Conservation (phyloP, 2,329 filamentous ascomycete species). For the Sclerotinia trifoliorum region DNA sequence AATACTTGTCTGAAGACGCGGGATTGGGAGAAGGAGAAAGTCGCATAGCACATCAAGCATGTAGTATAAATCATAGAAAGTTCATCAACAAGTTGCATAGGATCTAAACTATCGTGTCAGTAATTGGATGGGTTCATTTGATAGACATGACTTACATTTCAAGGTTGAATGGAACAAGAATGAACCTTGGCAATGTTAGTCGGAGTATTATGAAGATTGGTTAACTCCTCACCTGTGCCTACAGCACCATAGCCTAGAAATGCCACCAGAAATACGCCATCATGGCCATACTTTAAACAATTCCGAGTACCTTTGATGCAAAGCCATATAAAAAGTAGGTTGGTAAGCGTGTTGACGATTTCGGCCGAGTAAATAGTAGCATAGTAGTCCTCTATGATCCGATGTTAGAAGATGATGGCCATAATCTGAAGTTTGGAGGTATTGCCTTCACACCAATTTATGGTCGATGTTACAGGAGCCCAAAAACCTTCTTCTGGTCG, state of each 20-base stretch:
- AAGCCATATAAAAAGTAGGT: slow-evolving; percentile 76
- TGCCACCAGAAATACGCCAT: slow-evolving; percentile 69
- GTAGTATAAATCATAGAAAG: slow-evolving; percentile 73
- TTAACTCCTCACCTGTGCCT: slow-evolving; percentile 37
- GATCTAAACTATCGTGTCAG: slow-evolving; percentile 47
- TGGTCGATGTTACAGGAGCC: slow-evolving; percentile 40
- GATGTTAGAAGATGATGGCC: slow-evolving; percentile 17
- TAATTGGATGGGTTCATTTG: background rate
- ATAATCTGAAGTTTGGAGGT: slow-evolving; percentile 25
- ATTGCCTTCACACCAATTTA: slow-evolving; percentile 77
- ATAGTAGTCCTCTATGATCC: slow-evolving; percentile 63
- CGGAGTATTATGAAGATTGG: background rate
- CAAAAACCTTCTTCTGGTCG: slow-evolving; percentile 39
- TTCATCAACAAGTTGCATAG: slow-evolving; percentile 70
- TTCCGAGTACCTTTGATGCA: slow-evolving; percentile 72
- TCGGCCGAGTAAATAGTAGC: slow-evolving; percentile 74
- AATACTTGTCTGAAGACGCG: slow-evolving; percentile 48
- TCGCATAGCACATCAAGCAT: slow-evolving; percentile 67
- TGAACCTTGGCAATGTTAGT: slow-evolving; percentile 20
- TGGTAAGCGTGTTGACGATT: slow-evolving; percentile 78
- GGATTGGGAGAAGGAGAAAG: slow-evolving; percentile 60
- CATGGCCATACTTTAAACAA: slow-evolving; percentile 71
- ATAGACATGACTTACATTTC: slow-evolving; percentile 40
- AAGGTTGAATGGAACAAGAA: slow-evolving; percentile 45
- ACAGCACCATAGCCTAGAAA: slow-evolving; percentile 48